Conservation (phyloP, 441 rosid species). For the Geranium incanum region DNA sequence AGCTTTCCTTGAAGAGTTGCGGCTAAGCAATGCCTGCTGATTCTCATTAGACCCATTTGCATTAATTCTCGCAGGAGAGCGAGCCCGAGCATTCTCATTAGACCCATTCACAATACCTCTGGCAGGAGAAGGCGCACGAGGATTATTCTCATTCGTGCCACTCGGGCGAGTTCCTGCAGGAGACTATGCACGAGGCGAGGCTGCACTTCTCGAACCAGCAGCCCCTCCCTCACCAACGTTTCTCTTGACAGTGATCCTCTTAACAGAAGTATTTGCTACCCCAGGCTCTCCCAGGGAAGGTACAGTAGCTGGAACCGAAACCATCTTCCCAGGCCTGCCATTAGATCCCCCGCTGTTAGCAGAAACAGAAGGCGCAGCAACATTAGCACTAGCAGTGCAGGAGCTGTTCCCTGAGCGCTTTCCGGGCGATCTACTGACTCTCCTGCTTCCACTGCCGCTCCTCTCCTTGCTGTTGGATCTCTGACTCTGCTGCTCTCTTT, state of each 20-base stretch:
- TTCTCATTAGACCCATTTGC: not conserved
- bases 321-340: conserved; percentile 53
- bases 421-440: conserved; percentile 76
- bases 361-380: no score
- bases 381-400: not conserved
- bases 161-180: not conserved
- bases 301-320: conserved; percentile 72
- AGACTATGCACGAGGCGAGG: conserved; percentile 28
- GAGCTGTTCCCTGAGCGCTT: conserved; percentile 32
- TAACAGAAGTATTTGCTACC: conserved; percentile 9
- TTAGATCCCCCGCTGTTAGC: not conserved
- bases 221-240: conserved; percentile 1
- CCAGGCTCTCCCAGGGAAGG: conserved; percentile 30
- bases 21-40: not conserved
- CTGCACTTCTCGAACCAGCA: conserved; percentile 19
- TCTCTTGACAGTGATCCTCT: conserved; percentile 9
- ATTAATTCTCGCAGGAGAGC: conserved; percentile 23
- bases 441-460: conserved; percentile 19
- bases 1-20: conserved; percentile 1
- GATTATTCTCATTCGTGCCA: no score
- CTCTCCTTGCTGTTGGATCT: conserved; percentile 62
- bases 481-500: conserved; percentile 38
- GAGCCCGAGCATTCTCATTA: conserved; percentile 22
- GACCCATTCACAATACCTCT: not conserved
- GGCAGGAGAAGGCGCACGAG: no score